Conservation (phyloP, 129 eudicot species). For the Helianthus annuus region DNA sequence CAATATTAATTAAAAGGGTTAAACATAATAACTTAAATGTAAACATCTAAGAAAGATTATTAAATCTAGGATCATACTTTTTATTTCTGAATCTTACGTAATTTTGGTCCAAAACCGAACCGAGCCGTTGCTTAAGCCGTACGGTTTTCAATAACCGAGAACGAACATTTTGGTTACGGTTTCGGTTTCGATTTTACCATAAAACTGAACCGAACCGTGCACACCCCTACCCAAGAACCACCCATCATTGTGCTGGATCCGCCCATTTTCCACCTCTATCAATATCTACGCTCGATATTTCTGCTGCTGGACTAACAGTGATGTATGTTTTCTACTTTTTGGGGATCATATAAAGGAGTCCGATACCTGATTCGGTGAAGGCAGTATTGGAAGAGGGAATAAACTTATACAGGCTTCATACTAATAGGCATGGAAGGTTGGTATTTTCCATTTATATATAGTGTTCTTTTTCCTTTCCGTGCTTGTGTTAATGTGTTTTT, state of each 20-base stretch:
- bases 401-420: slow-evolving; percentile 73
- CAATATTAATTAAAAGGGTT: no score
- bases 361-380: slow-evolving; percentile 67
- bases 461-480: background rate
- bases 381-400: slow-evolving; percentile 85
- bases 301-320: slow-evolving; percentile 24
- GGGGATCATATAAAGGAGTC: slow-evolving; percentile 52
- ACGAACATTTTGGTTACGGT: no score
- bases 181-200: no score
- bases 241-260: background rate
- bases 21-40: no score
- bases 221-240: background rate
- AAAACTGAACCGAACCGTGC: no score
- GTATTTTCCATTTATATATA: slow-evolving; percentile 20
- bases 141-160: no score
- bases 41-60: no score
- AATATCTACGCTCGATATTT: background rate
- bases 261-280: background rate
- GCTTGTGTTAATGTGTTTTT: background rate
- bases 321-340: background rate
- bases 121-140: no score
- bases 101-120: no score
- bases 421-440: slow-evolving; percentile 75
- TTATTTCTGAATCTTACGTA: no score
- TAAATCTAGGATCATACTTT: no score